Percentiles rank a stretch among this genome's conserved stretches.
Evolutionary conservation across 805 yeast species (phyloP).

Genomic region (Candida michaelii): DNA sequence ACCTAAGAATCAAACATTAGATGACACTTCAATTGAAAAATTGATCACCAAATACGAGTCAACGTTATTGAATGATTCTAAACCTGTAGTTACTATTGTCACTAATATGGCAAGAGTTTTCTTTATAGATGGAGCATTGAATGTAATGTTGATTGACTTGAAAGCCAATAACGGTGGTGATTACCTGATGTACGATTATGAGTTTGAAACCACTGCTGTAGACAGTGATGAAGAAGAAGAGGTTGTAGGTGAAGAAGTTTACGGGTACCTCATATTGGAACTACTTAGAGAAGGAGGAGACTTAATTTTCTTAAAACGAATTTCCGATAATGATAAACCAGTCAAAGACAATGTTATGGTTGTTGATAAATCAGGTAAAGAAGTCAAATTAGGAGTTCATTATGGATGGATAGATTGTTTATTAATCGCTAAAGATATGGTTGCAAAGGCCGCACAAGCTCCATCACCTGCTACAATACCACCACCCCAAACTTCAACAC

Average conservation of each 20-base stretch:
- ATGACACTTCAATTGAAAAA: constrained; percentile 32
- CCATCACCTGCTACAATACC: constrained; percentile 6
- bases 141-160: constrained; percentile 39
- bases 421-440: constrained; percentile 61
- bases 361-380: constrained; percentile 29
- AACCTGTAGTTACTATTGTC: constrained; percentile 38
- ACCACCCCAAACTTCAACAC: neutral
- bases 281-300: constrained; percentile 53
- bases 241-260: constrained; percentile 36
- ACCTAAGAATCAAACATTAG: constrained; percentile 19
- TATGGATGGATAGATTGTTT: constrained; percentile 72
- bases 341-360: constrained; percentile 26
- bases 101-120: constrained; percentile 43
- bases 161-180: constrained; percentile 44
- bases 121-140: constrained; percentile 33
- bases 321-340: constrained; percentile 38
- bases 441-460: constrained; percentile 19
- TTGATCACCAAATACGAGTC: constrained; percentile 25
- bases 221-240: constrained; percentile 20
- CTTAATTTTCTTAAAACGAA: constrained; percentile 50
- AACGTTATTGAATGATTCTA: constrained; percentile 21
- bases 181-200: constrained; percentile 79
- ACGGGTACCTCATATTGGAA: constrained; percentile 67
- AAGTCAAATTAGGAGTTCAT: constrained; percentile 44
- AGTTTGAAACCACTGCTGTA: constrained; percentile 47